Conservation (phyloP, 208 protist species). For the Wallacemonas sp. region DNA sequence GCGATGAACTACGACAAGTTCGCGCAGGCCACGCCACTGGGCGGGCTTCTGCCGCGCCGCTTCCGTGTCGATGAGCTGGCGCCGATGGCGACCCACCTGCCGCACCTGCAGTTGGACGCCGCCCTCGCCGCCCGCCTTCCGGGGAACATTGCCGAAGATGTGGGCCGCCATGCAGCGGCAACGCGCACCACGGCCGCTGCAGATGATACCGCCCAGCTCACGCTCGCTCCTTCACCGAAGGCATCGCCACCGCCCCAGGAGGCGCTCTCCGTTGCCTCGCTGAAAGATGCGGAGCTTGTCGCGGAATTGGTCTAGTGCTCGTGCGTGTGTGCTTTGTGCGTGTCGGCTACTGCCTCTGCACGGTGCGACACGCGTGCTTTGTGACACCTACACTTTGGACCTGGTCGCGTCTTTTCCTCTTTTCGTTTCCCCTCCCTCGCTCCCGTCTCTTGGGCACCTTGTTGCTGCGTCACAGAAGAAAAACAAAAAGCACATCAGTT, state of each 20-base stretch:
- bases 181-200: neutral
- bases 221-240: too few relatives aligned
- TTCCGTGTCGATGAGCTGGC: constrained; percentile 27
- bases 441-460: too few relatives aligned
- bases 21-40: constrained; percentile 58
- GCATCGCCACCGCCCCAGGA: neutral
- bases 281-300: constrained; percentile 70
- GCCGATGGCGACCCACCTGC: constrained; percentile 52
- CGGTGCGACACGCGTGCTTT: too few relatives aligned
- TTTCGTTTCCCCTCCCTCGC: too few relatives aligned
- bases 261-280: constrained; percentile 31
- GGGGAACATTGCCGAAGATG: constrained; percentile 1
- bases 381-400: too few relatives aligned
- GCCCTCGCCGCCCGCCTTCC: constrained; percentile 22
- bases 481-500: too few relatives aligned
- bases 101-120: constrained; percentile 54
- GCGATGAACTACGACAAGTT: constrained; percentile 79
- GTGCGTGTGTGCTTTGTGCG: too few relatives aligned
- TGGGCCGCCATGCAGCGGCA: neutral
- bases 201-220: too few relatives aligned
- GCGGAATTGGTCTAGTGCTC: constrained; percentile 54
- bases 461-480: too few relatives aligned
- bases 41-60: constrained; percentile 62
- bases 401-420: too few relatives aligned
- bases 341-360: too few relatives aligned